Evolutionary conservation across 2,329 filamentous ascomycete species (phyloP).

Genomic region (Rugonectria rugulosa): DNA sequence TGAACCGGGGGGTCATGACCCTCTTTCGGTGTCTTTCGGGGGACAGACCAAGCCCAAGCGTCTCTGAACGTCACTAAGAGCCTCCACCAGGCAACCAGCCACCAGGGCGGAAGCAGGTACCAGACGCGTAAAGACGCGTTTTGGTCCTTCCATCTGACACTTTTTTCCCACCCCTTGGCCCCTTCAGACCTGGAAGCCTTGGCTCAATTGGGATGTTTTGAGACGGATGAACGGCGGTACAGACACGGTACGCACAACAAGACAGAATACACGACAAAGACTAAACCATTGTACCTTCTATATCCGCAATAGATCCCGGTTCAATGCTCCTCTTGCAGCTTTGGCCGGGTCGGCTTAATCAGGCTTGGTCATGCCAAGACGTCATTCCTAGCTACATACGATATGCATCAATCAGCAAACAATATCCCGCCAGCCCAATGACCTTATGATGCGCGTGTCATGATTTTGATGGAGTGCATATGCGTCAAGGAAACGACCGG

Average conservation of each 20-base stretch:
- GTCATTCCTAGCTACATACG: slow-evolving; percentile 24
- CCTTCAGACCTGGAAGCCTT: no score
- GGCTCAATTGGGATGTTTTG: slow-evolving; percentile 8
- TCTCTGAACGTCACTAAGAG: slow-evolving; percentile 22
- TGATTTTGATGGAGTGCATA: slow-evolving; percentile 26
- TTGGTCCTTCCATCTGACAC: not conserved
- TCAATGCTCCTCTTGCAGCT: not conserved
- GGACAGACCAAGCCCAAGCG: slow-evolving; percentile 24
- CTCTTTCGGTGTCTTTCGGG: slow-evolving; percentile 26
- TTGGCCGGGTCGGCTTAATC: slow-evolving; percentile 30
- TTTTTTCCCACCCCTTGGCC: slow-evolving; percentile 5
- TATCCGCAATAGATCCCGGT: slow-evolving; percentile 4
- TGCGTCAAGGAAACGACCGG: slow-evolving; percentile 8
- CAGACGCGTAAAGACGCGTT: slow-evolving; percentile 36
- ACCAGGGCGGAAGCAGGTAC: slow-evolving; percentile 29
- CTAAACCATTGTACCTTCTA: slow-evolving; percentile 1
- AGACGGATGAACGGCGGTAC: not conserved
- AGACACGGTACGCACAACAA: slow-evolving; percentile 4
- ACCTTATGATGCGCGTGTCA: slow-evolving; percentile 25
- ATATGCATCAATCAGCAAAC: slow-evolving; percentile 46
- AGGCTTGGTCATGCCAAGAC: slow-evolving; percentile 33
- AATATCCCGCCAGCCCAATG: slow-evolving; percentile 7
- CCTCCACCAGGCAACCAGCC: slow-evolving; percentile 31
- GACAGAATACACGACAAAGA: no score
- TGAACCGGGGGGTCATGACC: slow-evolving; percentile 26